Evolutionary conservation across 78 protist genomes (phyloP).

Genomic region (Emiliania huxleyi): DNA sequence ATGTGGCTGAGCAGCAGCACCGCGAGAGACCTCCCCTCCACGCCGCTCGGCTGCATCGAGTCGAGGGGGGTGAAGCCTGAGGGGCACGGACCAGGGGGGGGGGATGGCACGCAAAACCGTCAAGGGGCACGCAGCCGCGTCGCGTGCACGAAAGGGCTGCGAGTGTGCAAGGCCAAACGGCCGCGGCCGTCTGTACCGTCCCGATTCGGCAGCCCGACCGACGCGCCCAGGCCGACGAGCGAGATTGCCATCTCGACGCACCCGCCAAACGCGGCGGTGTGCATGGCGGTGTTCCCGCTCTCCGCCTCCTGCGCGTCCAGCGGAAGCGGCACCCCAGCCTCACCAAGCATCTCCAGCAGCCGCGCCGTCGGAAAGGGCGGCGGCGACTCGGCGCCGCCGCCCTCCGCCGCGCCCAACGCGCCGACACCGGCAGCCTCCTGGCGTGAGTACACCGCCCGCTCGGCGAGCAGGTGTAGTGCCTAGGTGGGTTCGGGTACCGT

Average conservation of each 20-base stretch:
- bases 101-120: not conserved
- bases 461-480: conserved; percentile 29
- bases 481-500: too few species aligned
- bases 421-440: not conserved
- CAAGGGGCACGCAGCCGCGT: too few species aligned
- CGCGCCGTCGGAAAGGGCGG: not conserved
- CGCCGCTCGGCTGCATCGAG: not conserved
- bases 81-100: not conserved
- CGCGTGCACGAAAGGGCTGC: too few species aligned
- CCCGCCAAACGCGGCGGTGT: conserved; percentile 11
- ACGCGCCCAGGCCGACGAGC: not conserved
- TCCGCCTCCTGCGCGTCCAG: not conserved
- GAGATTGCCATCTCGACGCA: not conserved
- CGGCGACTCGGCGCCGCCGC: not conserved
- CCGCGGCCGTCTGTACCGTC: not conserved
- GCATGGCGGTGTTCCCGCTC: not conserved
- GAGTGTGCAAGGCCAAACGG: not conserved
- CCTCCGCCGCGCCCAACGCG: not conserved
- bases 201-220: not conserved
- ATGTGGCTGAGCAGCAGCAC: not conserved
- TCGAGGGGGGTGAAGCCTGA: not conserved
- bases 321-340: not conserved
- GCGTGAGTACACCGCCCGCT: not conserved
- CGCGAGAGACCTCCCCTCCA: not conserved
- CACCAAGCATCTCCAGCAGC: not conserved